These are phyloP conservation scores for Microcyclospora tardicrescens DNA, from an alignment of 2,329 filamentous ascomycete species.

Conservation along the genomic window DNA sequence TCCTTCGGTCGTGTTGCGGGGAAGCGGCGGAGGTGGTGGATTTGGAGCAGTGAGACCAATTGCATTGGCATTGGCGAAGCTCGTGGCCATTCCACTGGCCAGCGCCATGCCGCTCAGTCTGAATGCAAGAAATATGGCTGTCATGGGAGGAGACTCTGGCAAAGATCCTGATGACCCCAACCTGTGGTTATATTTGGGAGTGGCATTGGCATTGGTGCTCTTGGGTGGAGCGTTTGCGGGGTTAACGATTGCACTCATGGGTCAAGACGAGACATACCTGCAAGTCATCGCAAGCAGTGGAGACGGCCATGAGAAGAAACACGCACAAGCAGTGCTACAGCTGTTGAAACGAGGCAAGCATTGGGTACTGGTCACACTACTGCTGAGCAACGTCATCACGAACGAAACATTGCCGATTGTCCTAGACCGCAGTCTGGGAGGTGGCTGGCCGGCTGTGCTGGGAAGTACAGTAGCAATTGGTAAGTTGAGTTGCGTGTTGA, in stretches of 20 bases:
- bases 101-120: constrained; percentile 10
- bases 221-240: constrained; percentile 89
- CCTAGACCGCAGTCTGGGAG: constrained; percentile 82
- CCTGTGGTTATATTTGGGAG: constrained; percentile 67
- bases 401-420: constrained; percentile 95
- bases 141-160: constrained; percentile 12
- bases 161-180: constrained; percentile 39
- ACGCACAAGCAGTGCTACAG: constrained; percentile 67
- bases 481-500: constrained; percentile 31
- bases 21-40: constrained; percentile 2
- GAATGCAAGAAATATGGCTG: constrained; percentile 1
- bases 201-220: constrained; percentile 70
- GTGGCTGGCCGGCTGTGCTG: constrained; percentile 85
- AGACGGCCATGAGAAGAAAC: constrained; percentile 71
- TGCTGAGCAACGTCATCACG: constrained; percentile 93
- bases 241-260: constrained; percentile 76
- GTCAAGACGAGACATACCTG: constrained; percentile 86
- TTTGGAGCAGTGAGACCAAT: constrained; percentile 9
- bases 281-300: constrained; percentile 84
- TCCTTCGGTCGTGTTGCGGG: too few relatives aligned
- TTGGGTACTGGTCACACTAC: constrained; percentile 90
- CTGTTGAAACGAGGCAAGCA: constrained; percentile 84
- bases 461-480: constrained; percentile 90
- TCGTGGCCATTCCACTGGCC: constrained; percentile 11
- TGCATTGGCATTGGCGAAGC: constrained; percentile 10